Percentiles rank a stretch among this genome's conserved stretches.
These are phyloP conservation scores for Alternaria gansuensis DNA, from an alignment of 2,329 filamentous ascomycete species.

Conservation along the genomic window DNA sequence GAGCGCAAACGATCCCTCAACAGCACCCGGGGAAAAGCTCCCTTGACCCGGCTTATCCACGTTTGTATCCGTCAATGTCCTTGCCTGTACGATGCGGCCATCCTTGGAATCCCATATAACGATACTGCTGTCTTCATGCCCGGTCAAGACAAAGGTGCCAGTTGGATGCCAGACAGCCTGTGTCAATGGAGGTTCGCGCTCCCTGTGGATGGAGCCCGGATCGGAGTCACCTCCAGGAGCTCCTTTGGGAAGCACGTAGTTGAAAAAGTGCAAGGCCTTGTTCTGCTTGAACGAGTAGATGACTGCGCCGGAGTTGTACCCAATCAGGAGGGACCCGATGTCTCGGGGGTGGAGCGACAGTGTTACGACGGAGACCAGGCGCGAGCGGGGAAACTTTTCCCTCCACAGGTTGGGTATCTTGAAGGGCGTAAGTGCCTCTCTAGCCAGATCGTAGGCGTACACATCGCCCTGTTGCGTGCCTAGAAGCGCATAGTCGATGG, in stretches of 20 bases:
- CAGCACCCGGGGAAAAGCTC: conserved; percentile 53
- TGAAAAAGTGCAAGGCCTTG: conserved; percentile 77
- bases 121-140: conserved; percentile 88
- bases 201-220: conserved; percentile 66
- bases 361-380: conserved; percentile 73
- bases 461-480: conserved; percentile 85
- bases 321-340: conserved; percentile 88
- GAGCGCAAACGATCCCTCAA: conserved; percentile 63
- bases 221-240: conserved; percentile 82
- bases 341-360: conserved; percentile 90
- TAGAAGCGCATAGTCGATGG: conserved; percentile 91
- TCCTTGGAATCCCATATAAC: conserved; percentile 96
- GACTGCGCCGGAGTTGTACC: conserved; percentile 87
- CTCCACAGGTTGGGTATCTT: conserved; percentile 88
- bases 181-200: conserved; percentile 76
- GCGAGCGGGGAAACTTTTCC: conserved; percentile 72
- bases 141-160: conserved; percentile 86
- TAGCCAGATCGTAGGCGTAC: conserved; percentile 90
- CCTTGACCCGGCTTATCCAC: conserved; percentile 71
- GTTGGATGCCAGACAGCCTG: conserved; percentile 95
- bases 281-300: conserved; percentile 96
- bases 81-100: conserved; percentile 80
- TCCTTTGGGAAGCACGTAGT: conserved; percentile 81
- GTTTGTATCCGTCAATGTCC: conserved; percentile 77
- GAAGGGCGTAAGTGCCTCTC: conserved; percentile 78